These are phyloP conservation scores for Colletotrichum lupini DNA, from an alignment of 2,329 filamentous ascomycete genomes.

Conservation along the genomic window DNA sequence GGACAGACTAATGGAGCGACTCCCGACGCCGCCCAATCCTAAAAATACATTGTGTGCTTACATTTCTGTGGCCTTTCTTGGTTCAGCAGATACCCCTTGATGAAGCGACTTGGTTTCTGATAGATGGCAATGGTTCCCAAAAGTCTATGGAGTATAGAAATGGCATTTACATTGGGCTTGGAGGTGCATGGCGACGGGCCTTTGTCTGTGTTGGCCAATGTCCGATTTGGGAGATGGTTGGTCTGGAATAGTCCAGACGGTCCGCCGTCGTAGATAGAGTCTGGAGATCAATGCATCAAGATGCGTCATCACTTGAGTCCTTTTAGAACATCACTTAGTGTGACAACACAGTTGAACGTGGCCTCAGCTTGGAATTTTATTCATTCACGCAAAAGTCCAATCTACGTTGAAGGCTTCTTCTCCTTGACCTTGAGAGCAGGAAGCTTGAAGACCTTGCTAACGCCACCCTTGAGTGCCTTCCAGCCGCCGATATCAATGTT, in stretches of 20 bases:
- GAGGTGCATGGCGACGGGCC: neutral
- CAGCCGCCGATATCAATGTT: constrained; percentile 67
- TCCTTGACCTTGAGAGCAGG: constrained; percentile 74
- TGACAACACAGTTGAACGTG: neutral
- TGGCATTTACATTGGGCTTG: neutral
- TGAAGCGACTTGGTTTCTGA: constrained; percentile 26
- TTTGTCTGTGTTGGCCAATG: neutral
- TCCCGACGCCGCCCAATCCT: constrained; percentile 1
- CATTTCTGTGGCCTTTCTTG: neutral
- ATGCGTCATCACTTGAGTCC: neutral
- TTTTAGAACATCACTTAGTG: neutral
- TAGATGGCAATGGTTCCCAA: constrained; percentile 8
- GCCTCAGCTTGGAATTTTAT: neutral
- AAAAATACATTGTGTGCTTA: neutral
- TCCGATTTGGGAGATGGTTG: neutral
- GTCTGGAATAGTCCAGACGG: neutral
- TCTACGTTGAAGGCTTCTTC: constrained; percentile 34
- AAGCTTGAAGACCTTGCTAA: constrained; percentile 72
- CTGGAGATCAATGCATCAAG: neutral
- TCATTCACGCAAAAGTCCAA: neutral
- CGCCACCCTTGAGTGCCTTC: constrained; percentile 73
- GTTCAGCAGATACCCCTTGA: constrained; percentile 23
- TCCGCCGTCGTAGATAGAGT: neutral
- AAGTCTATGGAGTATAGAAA: neutral
- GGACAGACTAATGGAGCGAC: constrained; percentile 1